Base-by-base conservation (phyloP, 805 yeast genomes). In the Kregervanrija fluxuum region DNA sequence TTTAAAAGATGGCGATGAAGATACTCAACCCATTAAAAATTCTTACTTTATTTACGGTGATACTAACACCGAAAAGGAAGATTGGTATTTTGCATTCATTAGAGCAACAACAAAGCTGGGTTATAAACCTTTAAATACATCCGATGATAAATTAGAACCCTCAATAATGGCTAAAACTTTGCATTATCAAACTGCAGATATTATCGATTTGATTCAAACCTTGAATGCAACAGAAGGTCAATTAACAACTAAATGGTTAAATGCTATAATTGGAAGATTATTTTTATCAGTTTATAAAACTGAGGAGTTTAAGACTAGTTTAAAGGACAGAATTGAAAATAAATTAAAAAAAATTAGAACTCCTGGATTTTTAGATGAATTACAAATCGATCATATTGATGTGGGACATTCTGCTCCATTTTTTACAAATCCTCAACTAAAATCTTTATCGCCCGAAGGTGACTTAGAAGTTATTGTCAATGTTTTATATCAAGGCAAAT, bases 51-150 rank as follows among this genome's bases (percentile, higher is more conserved):
- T 91, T 3, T 86, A 88, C 61, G 75, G 82, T 37, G 95, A 88
- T 53, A 73, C 79, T 40, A 87, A 89, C 52, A 74, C 74, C 45
- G 89, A 83, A 39, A 91, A 91, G 56, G 99, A 93, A 62, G 96
- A 91, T 60, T 82, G 96, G 85, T 93, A 91, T 60, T 89, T 88
- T 62, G 80, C 86, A 1, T 68, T 93, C 44, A 70, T 91, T n/a
- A 70, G 82, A 45, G 95, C 95, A 1, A 76, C 91, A 0, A 84
- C 82, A 48, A 50, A 43, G 37, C 45, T 56, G 30, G 52, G 48
- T 40, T 43, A 48, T 3, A 46, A 53, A 2, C 37, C 41, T 2
- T 36, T 38, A 9, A 33, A 38, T 6, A 16, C 37, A 4, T 11
- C 38, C 4, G 50, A 57, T 6, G 69, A 68, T 42, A 41, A 59